Base-by-base conservation (phyloP, 2,329 filamentous ascomycete species). In the Xylariaceae sp. region DNA sequence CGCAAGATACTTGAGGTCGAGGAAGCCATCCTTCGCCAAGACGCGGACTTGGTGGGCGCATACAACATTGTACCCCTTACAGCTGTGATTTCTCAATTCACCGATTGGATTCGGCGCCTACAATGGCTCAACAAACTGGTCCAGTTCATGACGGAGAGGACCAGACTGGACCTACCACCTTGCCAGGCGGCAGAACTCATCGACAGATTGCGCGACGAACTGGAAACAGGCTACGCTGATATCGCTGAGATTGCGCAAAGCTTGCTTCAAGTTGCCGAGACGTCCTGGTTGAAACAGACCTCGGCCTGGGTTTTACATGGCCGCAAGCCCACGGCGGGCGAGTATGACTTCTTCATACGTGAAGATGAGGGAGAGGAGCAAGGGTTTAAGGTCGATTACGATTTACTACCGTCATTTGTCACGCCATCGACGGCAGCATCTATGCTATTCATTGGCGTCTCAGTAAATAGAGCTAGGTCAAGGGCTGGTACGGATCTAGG, bases 51-150 rank as follows among this genome's bases (percentile, higher is more conserved):
- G 60, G 93, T 97, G 1, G 93, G 93, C 48, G 93, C 90, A 0
- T 96, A 97, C 72, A 88, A 93, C 62, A 95, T 96, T 63, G 93
- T 97, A 18, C 93, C 94, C 2, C 76, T 99, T 66, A 95, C 94
- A 53, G 88, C 87, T 1, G 82, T 97, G 17, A 86, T 96, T 34
- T 83, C 82, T 4, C 88, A 94, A 69, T 97, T 97, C 69, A 86
- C 88, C n/a, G 88, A 84, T 49, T 97, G 93, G 93, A 88, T 83
- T 51, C 83, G 90, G 67, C 81, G 87, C 41, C 83, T 97, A 79
- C 87, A 92, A 68, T 97, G 93, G 91, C 80, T 97, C 17, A 90
- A 88, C 86, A 81, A 85, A 37, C 76, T 92, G 52, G 82, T 84
- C 39, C 81, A 83, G 66, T 90, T 89, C 66, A 89, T 97, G 72